These are phyloP conservation scores for Lolium multiflorum DNA, from an alignment of 176 grass and related monocot genomes.

Conservation along the genomic window DNA sequence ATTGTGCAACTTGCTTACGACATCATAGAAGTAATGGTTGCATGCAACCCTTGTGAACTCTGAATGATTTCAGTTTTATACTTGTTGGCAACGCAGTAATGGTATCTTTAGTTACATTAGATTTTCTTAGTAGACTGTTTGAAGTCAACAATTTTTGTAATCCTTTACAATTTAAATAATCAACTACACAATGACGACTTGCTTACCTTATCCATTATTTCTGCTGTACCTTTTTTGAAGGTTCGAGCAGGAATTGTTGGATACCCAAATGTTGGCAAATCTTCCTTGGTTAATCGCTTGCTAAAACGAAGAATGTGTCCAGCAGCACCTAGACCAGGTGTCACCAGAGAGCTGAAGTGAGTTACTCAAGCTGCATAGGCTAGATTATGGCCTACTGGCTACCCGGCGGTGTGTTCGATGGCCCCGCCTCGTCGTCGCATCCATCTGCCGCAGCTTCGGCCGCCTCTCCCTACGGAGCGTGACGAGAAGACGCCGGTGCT, in stretches of 20 bases:
- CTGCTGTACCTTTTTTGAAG: conserved; percentile 46
- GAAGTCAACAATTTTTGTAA: neutral
- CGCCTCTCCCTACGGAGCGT: too few species aligned
- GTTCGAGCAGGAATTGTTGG: conserved; percentile 97
- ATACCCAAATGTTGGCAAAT: conserved; percentile 99
- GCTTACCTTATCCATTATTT: conserved; percentile 34
- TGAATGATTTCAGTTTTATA: neutral
- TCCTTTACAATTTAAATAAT: conserved; percentile 27
- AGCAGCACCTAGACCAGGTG: conserved; percentile 93
- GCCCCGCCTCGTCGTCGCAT: too few species aligned
- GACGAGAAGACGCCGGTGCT: too few species aligned
- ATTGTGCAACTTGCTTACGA: too few species aligned
- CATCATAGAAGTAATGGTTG: conserved; percentile 19
- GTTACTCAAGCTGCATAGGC: conserved; percentile 1
- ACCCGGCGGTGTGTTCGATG: too few species aligned
- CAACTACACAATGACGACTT: neutral
- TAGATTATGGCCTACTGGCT: too few species aligned
- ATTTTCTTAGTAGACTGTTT: neutral
- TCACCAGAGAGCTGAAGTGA: conserved; percentile 97
- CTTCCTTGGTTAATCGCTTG: conserved; percentile 96
- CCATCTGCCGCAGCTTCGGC: too few species aligned
- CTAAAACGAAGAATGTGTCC: conserved; percentile 95
- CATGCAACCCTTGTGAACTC: neutral
- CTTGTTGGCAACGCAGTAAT: neutral
- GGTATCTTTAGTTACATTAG: neutral